Base-by-base conservation (phyloP, 495 filamentous ascomycete genomes). In the Penicillium bovifimosum region DNA sequence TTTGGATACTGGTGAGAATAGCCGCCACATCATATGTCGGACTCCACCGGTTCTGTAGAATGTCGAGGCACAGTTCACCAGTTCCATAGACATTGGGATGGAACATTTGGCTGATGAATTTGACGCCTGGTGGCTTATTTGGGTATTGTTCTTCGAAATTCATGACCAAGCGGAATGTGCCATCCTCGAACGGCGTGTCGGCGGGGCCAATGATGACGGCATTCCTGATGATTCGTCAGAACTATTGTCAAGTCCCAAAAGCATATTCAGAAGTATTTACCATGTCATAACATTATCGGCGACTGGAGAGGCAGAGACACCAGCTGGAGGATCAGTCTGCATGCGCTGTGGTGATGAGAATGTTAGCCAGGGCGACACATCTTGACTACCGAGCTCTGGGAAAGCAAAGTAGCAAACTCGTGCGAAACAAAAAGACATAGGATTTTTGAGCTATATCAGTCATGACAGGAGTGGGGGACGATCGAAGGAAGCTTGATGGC, bases 201-300 rank as follows among this genome's bases (percentile, higher is more conserved):
- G 91, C 91, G 39, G 93, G 93, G 18, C 93, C 93, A 56, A 98
- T 97, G 54, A 98, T 98, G 50, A 98, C 93, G 52, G 93, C 93
- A 67, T 98, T 98, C 93, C 93, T 98, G 59, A 17, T 14, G 9
- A 32, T 8, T 41, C n/a, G 45, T 61, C 16, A 58, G 53, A 34
- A 48, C n/a, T 24, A 48, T 31, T 38, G 7, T 18, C 24, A 10
- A 35, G 14, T 27, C 6, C n/a, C 9, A 7, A 18, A 29, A 17
- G 11, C 8, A 48, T 14, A 29, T 6, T 3, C 10, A 2, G 4
- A 6, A 1, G 14, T 8, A 56, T 77, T 58, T 81, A 97, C 93
- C 93, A 98, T 44, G 91, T 96, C 93, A 98, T 97, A 38, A 98
- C 93, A 78, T 98, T 98, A 67, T 98, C 93, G 38, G 92, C 88